phyloP scores from a whole-genome alignment of 192 early-diverging fungal species.

The Coemansia sp. region DNA sequence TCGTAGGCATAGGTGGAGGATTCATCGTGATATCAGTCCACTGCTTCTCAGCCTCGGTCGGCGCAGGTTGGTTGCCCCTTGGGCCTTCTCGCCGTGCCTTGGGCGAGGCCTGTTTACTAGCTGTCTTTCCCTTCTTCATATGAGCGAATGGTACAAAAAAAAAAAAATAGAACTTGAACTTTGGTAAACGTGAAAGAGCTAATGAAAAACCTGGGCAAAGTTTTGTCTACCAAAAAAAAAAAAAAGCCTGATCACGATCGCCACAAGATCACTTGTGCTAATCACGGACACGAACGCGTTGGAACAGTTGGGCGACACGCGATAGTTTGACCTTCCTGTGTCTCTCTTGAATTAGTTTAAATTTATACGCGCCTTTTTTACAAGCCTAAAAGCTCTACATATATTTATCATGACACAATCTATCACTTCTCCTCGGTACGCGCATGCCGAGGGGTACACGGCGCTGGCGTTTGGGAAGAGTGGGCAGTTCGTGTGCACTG shows the following conservation, averaged over 20 bases:
- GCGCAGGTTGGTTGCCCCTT: neutral
- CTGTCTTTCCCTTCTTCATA: slow-evolving; percentile 7
- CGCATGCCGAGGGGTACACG: slow-evolving; percentile 56
- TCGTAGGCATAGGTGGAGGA: slow-evolving; percentile 50
- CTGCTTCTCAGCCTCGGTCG: slow-evolving; percentile 16
- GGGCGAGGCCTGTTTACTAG: slow-evolving; percentile 11
- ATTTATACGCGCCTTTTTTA: neutral
- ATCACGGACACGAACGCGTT: slow-evolving; percentile 12
- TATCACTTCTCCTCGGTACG: slow-evolving; percentile 38
- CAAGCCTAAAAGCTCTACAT: neutral
- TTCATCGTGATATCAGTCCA: slow-evolving; percentile 46
- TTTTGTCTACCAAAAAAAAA: neutral
- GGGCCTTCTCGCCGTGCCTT: slow-evolving; percentile 10
- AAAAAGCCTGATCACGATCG: slow-evolving; percentile 7
- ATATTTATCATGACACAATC: slow-evolving; percentile 18
- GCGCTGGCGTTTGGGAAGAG: slow-evolving; percentile 34
- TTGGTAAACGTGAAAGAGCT: neutral
- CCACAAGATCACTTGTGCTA: neutral
- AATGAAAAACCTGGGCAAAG: neutral
- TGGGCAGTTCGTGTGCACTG: slow-evolving; percentile 44
- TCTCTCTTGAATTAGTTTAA: neutral
- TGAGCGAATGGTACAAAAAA: neutral
- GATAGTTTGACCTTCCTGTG: neutral
- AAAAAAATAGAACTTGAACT: neutral
- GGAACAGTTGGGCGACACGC: neutral